Conservation (phyloP, 441 rosid genomes). For the Aleurites moluccanus region DNA sequence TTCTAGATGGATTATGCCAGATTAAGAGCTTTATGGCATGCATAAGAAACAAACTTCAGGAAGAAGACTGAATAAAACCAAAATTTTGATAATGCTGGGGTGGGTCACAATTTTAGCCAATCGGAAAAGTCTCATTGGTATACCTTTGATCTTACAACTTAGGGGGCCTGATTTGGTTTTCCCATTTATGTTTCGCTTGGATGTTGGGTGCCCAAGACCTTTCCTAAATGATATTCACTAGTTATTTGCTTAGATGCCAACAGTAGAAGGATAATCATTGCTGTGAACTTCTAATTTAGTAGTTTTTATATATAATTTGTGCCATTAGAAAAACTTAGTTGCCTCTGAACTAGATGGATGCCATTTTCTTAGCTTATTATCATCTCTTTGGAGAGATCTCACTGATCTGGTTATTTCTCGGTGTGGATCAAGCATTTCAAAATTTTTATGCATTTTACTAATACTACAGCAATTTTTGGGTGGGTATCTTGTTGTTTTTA, state of each 20-base stretch:
- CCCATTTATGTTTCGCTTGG: not conserved
- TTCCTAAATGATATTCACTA: conserved; percentile 5
- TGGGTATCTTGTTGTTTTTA: not conserved
- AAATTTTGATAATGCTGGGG: not conserved
- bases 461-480: not conserved
- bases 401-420: not conserved
- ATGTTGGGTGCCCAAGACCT: not conserved
- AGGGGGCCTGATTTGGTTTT: not conserved
- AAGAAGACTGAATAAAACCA: not conserved
- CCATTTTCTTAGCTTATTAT: not conserved
- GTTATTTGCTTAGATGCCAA: conserved; percentile 3
- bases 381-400: not conserved
- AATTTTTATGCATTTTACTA: not conserved
- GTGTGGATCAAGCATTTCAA: not conserved
- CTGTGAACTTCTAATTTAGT: not conserved
- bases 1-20: not conserved
- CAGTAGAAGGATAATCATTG: not conserved
- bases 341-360: not conserved
- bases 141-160: not conserved
- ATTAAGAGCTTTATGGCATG: not conserved
- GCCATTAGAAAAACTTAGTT: not conserved
- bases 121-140: not conserved
- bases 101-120: not conserved
- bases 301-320: not conserved
- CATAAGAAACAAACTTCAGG: not conserved